Conservation (phyloP, 2,329 filamentous ascomycete genomes). For the Sporothrix mexicana region DNA sequence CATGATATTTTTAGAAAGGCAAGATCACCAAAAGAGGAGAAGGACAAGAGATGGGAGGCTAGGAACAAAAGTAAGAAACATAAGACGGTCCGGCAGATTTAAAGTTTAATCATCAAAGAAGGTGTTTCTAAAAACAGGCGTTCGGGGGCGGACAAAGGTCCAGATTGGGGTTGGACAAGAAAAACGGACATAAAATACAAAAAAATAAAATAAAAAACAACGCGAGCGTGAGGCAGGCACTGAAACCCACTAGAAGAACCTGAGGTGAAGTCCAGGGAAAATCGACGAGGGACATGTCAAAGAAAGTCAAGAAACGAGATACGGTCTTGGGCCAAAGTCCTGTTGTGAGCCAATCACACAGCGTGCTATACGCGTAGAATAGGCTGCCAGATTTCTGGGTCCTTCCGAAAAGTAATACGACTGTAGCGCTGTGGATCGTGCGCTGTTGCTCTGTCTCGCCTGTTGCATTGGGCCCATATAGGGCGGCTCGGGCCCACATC, state of each 20-base stretch:
- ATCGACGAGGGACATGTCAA: neutral
- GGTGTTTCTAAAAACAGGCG: too few species aligned
- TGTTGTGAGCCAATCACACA: neutral
- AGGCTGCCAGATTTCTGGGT: constrained; percentile 21
- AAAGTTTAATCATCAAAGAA: too few species aligned
- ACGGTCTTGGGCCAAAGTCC: neutral
- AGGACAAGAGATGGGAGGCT: neutral
- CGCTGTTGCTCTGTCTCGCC: too few species aligned
- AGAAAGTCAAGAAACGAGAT: neutral
- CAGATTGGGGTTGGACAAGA: too few species aligned
- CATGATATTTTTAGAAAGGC: neutral
- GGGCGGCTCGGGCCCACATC: neutral
- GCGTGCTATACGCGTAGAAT: neutral
- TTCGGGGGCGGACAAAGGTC: too few species aligned
- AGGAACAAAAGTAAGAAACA: neutral
- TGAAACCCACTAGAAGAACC: too few species aligned
- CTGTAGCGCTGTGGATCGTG: neutral
- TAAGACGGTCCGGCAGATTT: too few species aligned
- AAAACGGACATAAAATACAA: too few species aligned
- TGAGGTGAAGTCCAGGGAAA: neutral
- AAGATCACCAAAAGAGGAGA: neutral
- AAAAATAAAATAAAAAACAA: neutral
- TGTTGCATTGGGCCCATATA: too few species aligned
- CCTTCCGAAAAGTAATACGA: neutral
- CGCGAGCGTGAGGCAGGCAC: neutral